A percentile compares a stretch with the other conserved stretches of the same genome.
Evolutionary conservation across 257 asterid species (phyloP).

Genomic region (Solanum tarapatanum): DNA sequence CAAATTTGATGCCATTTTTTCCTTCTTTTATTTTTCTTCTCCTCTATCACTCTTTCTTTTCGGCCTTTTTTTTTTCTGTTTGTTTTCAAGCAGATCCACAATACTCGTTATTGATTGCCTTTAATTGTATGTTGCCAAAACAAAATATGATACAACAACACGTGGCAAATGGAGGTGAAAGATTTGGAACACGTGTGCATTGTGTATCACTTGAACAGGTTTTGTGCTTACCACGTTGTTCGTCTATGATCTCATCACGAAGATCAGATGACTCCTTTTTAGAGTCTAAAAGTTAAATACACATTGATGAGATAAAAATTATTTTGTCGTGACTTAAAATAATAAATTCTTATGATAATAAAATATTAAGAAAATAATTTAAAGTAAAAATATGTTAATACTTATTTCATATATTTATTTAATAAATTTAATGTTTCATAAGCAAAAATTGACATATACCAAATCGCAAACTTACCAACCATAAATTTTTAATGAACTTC

Average conservation of each 20-base stretch:
- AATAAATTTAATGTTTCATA: not conserved
- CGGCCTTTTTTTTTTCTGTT: not conserved
- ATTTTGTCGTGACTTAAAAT: not conserved
- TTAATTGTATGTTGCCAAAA: not conserved
- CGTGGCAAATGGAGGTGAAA: not conserved
- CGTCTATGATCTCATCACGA: not conserved
- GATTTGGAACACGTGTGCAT: not conserved
- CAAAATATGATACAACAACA: not conserved
- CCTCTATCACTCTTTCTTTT: not conserved
- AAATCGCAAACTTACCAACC: not conserved
- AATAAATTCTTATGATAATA: not conserved
- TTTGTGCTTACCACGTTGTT: not conserved
- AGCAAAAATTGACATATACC: not conserved
- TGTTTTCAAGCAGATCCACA: not conserved
- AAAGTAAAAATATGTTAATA: not conserved
- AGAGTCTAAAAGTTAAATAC: not conserved
- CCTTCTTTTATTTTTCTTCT: not conserved
- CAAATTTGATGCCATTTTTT: conserved; percentile 32
- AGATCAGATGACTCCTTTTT: too few species aligned
- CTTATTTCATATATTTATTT: not conserved
- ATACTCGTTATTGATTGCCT: not conserved
- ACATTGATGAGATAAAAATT: not conserved
- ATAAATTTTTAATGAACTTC: not conserved
- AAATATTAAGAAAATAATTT: too few species aligned
- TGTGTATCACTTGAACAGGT: not conserved